A percentile compares a stretch with the other conserved stretches of the same genome.
These are phyloP conservation scores for Phylloboletellus chloephorus DNA, from an alignment of 1,284 basidiomycete species.

Conservation along the genomic window DNA sequence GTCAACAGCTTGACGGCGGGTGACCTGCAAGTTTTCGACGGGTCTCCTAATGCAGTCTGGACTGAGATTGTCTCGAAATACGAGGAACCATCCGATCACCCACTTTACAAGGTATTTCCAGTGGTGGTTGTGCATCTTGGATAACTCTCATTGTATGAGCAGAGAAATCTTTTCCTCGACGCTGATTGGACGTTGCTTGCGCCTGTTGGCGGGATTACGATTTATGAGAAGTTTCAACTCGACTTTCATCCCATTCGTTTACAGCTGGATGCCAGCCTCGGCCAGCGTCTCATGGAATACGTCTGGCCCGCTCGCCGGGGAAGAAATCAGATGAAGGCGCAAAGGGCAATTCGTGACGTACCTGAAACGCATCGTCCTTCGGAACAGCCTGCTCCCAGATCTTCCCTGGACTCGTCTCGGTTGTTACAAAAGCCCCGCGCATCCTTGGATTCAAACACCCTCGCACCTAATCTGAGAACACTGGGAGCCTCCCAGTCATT, in stretches of 20 bases:
- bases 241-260: constrained; percentile 84
- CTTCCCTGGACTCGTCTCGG: constrained; percentile 44
- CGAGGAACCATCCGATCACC: constrained; percentile 61
- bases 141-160: constrained; percentile 13
- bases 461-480: constrained; percentile 39
- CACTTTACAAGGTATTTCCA: constrained; percentile 55
- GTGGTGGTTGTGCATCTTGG: not conserved
- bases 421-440: constrained; percentile 31
- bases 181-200: constrained; percentile 80
- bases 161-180: constrained; percentile 64
- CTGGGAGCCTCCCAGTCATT: constrained; percentile 63
- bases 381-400: constrained; percentile 23
- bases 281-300: constrained; percentile 84
- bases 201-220: constrained; percentile 90
- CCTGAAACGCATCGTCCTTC: constrained; percentile 16
- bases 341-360: constrained; percentile 14
- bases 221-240: constrained; percentile 82
- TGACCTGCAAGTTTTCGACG: constrained; percentile 85
- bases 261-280: constrained; percentile 81
- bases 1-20: constrained; percentile 75
- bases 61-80: constrained; percentile 83
- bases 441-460: constrained; percentile 27
- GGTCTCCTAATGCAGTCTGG: constrained; percentile 79
- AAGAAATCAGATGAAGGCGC: constrained; percentile 29
- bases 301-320: constrained; percentile 68